Evolutionary conservation across 192 early-diverging fungal genomes (phyloP).

Genomic region (Coemansia sp.): DNA sequence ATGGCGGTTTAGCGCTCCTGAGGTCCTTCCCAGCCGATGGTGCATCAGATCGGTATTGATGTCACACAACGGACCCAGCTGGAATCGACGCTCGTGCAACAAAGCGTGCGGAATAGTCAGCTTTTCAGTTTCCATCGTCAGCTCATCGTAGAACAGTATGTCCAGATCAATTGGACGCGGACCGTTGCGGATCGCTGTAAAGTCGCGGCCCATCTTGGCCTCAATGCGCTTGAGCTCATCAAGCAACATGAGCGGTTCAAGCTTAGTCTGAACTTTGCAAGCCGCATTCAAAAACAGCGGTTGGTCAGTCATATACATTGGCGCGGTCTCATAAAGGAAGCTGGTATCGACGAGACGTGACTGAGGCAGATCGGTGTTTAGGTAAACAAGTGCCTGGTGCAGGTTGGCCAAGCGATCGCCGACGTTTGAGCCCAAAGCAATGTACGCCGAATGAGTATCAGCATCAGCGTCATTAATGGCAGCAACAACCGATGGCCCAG

Average conservation of each 20-base stretch:
- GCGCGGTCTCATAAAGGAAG: constrained; percentile 93
- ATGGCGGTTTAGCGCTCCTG: constrained; percentile 61
- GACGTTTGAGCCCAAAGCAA: constrained; percentile 90
- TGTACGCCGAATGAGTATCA: constrained; percentile 56
- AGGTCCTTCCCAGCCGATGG: constrained; percentile 79
- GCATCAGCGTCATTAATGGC: not conserved
- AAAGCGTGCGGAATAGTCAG: constrained; percentile 88
- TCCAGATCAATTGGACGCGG: constrained; percentile 95
- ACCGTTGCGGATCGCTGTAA: constrained; percentile 70
- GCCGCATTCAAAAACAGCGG: constrained; percentile 88
- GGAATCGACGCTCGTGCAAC: constrained; percentile 92
- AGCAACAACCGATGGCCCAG: not conserved
- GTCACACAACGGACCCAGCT: constrained; percentile 89
- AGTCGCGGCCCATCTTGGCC: constrained; percentile 72
- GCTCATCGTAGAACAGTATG: constrained; percentile 87
- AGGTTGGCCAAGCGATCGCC: constrained; percentile 82
- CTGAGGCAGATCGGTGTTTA: constrained; percentile 26
- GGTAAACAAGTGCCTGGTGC: constrained; percentile 63
- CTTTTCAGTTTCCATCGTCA: constrained; percentile 62
- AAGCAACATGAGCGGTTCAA: constrained; percentile 73
- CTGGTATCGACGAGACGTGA: constrained; percentile 79
- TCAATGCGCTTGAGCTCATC: constrained; percentile 83
- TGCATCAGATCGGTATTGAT: constrained; percentile 88
- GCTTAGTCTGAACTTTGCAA: constrained; percentile 75
- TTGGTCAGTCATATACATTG: constrained; percentile 96